phyloP scores from a whole-genome alignment of 1,284 basidiomycete species.

The Apiotrichum montevideense region DNA sequence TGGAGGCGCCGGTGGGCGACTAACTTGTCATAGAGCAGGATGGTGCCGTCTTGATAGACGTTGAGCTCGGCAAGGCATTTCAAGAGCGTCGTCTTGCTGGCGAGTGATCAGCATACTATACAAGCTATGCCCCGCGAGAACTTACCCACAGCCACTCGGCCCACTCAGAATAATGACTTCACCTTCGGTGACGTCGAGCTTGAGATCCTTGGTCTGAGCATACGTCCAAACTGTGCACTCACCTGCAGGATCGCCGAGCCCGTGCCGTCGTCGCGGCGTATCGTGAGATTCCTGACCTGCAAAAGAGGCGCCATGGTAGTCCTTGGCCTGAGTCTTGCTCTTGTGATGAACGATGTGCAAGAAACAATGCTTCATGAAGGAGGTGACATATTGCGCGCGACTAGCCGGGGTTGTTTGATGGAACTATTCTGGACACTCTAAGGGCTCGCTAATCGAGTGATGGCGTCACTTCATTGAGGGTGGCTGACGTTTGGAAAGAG shows the following conservation, averaged over 20 bases:
- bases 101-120: background rate
- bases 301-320: conserved; percentile 10
- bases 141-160: conserved; percentile 62
- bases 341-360: too few relatives aligned
- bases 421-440: too few relatives aligned
- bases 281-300: conserved; percentile 23
- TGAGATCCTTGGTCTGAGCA: conserved; percentile 25
- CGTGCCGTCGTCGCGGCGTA: conserved; percentile 32
- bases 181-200: conserved; percentile 46
- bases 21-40: conserved; percentile 61
- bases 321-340: too few relatives aligned
- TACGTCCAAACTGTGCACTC: conserved; percentile 54
- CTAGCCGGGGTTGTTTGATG: too few relatives aligned
- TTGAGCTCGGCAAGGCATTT: conserved; percentile 76
- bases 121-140: conserved; percentile 2
- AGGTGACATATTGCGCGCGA: too few relatives aligned
- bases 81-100: conserved; percentile 68
- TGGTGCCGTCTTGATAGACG: conserved; percentile 59
- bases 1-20: background rate
- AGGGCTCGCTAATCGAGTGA: too few relatives aligned
- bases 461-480: too few relatives aligned
- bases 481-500: too few relatives aligned
- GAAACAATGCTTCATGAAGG: too few relatives aligned
- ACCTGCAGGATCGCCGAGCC: conserved; percentile 38
- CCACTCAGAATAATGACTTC: conserved; percentile 69